These are phyloP conservation scores for Ensete glaucum DNA, from an alignment of 176 grass and related monocot species.

Conservation along the genomic window DNA sequence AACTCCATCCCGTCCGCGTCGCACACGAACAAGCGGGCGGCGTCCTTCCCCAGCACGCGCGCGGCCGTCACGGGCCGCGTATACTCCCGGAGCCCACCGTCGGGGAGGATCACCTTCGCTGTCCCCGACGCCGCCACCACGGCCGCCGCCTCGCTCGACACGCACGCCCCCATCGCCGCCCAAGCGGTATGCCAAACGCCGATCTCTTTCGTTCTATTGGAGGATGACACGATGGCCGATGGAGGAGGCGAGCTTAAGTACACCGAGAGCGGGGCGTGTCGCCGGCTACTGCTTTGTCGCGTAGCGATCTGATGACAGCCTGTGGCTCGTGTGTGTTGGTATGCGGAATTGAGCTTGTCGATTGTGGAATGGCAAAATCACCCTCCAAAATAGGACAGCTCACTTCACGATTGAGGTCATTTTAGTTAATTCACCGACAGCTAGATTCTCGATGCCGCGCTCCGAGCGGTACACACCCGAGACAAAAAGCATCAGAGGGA, in stretches of 20 bases:
- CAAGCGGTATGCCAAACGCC: not conserved
- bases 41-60: constrained; percentile 32
- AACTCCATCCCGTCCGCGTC: constrained; percentile 76
- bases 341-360: too few species aligned
- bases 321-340: too few species aligned
- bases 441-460: too few species aligned
- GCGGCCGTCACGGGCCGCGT: constrained; percentile 25
- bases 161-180: constrained; percentile 46
- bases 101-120: constrained; percentile 47
- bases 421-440: too few species aligned
- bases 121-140: constrained; percentile 23
- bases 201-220: not conserved
- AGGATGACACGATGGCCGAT: not conserved
- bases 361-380: too few species aligned
- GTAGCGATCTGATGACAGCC: not conserved
- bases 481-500: too few species aligned
- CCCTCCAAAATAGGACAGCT: too few species aligned
- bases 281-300: not conserved
- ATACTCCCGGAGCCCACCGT: constrained; percentile 56
- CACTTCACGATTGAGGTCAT: too few species aligned
- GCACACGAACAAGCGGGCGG: constrained; percentile 45
- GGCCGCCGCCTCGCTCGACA: constrained; percentile 34
- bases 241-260: not conserved
- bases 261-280: not conserved
- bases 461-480: too few species aligned